Base-by-base conservation (phyloP, 2,329 filamentous ascomycete species). In the Hypoxylon sp. region DNA sequence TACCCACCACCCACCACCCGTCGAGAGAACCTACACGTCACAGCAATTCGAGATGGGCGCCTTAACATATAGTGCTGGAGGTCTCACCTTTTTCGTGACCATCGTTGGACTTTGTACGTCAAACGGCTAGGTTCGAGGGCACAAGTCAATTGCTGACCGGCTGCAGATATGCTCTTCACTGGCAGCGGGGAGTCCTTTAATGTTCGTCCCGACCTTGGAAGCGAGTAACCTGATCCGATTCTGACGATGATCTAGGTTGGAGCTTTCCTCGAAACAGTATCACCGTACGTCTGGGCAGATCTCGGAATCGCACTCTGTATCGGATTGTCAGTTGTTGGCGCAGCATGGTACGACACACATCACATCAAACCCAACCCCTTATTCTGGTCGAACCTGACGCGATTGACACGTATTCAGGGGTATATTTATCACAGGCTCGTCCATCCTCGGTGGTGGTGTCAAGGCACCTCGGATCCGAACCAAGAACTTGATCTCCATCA, bases 401-500 rank as follows among this genome's bases (percentile, higher is more conserved):
- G 12, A 60, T 59, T 65, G 30, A 70, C 48, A 56, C 30, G 14
- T 51, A n/a, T 32, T 22, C 76, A 98, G 96, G 96, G 96, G 96
- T 75, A 99, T 99, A 80, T 96, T 99, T 83, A 96, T 98, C 73
- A 99, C 96, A 32, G 96, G 96, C 74, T 96, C 94, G 63, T 97
- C 96, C 62, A 99, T 99, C 78, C 87, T 99, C 71, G 96, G 96
- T 76, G 96, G 93, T 74, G 96, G 96, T 83, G 96, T 99, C 77
- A 95, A 92, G 80, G 95, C 96, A 46, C 96, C 96, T 36, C 91
- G 96, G 74, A 99, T 99, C 82, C 93, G 96, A 79, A 99, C 96
- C 69, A 99, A 99, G 89, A 99, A 99, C 85, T 82, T 99, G 77
- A 98, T 99, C 79, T 98, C 95, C 75, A 99, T 99, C 81, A 98